Evolutionary conservation across 345 rosid genomes (phyloP).

Genomic region (Acer yangbiense): DNA sequence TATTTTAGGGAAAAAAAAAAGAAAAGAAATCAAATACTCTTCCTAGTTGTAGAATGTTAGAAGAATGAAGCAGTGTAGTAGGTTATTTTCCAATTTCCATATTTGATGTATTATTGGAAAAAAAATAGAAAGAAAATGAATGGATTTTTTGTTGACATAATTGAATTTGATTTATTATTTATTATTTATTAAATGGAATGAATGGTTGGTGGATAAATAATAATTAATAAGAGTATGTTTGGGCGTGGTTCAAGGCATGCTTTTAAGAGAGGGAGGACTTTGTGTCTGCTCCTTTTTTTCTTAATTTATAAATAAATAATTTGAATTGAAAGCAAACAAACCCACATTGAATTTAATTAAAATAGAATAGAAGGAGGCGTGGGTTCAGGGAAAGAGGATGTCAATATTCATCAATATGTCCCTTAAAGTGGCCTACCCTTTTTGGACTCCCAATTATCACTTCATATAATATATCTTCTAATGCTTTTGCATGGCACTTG

Average conservation of each 20-base stretch:
- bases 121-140: background rate
- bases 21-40: background rate
- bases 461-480: too few relatives aligned
- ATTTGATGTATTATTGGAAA: background rate
- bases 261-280: background rate
- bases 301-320: background rate
- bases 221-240: background rate
- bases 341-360: background rate
- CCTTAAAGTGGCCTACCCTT: conserved; percentile 16
- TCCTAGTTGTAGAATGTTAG: too few relatives aligned
- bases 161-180: background rate
- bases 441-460: conserved; percentile 17
- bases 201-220: background rate
- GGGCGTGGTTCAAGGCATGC: conserved; percentile 1
- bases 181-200: background rate
- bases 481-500: conserved; percentile 9
- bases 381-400: conserved; percentile 13
- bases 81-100: background rate
- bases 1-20: background rate
- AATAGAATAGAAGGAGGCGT: background rate
- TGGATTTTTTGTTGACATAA: background rate
- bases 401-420: conserved; percentile 12
- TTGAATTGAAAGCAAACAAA: conserved; percentile 1
- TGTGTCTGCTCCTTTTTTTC: conserved; percentile 5
- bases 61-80: background rate